phyloP scores from a whole-genome alignment of 306 rosid species.

The Corylus americana region DNA sequence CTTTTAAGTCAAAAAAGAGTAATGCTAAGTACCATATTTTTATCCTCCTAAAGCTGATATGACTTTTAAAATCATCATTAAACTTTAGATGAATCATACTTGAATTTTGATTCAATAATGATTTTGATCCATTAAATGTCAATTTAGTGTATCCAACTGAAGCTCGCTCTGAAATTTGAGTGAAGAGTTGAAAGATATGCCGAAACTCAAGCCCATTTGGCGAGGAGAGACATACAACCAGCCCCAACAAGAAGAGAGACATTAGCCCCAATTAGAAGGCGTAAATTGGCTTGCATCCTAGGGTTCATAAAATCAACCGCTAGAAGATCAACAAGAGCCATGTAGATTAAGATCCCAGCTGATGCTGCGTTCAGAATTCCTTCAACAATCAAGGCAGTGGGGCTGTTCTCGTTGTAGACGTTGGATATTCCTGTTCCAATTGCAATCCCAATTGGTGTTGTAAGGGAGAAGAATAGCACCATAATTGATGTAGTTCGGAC shows the following conservation, averaged over 20 bases:
- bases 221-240: conserved; percentile 38
- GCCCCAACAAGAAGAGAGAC: conserved; percentile 30
- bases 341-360: conserved; percentile 60
- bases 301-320: conserved; percentile 44
- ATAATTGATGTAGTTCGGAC: conserved; percentile 20
- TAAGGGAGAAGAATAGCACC: conserved; percentile 55
- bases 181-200: no score
- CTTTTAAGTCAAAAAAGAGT: no score
- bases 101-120: no score
- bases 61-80: no score
- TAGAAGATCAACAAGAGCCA: conserved; percentile 55
- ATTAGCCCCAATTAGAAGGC: conserved; percentile 33
- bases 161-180: no score
- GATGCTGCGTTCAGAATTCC: conserved; percentile 60
- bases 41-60: no score
- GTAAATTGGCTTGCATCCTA: conserved; percentile 29
- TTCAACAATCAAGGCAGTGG: conserved; percentile 50
- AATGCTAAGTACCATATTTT: no score
- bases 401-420: conserved; percentile 43
- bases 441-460: conserved; percentile 59
- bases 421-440: conserved; percentile 49
- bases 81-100: no score
- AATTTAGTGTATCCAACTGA: no score
- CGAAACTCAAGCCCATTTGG: conserved; percentile 36
- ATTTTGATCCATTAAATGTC: no score